phyloP scores from a whole-genome alignment of 148 eudicot species.

The Suaeda aralocaspica region DNA sequence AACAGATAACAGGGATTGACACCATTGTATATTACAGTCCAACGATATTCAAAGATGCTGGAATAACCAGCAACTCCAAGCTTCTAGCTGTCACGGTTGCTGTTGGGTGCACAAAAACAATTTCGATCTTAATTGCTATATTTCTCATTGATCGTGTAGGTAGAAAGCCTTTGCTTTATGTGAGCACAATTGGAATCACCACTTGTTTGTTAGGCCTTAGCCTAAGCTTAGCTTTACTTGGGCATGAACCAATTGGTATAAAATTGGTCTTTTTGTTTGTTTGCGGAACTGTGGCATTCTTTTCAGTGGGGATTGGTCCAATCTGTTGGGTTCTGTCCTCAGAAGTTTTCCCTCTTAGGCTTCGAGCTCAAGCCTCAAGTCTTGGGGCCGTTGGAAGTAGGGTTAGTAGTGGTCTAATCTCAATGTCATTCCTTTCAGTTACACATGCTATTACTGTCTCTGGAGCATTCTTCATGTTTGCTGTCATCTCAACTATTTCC shows the following conservation, averaged over 20 bases:
- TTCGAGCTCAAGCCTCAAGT: slow-evolving; percentile 85
- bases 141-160: slow-evolving; percentile 66
- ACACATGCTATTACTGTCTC: slow-evolving; percentile 52
- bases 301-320: slow-evolving; percentile 87
- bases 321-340: slow-evolving; percentile 81
- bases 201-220: slow-evolving; percentile 56
- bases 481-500: slow-evolving; percentile 55
- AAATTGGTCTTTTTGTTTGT: slow-evolving; percentile 51
- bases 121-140: slow-evolving; percentile 61
- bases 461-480: slow-evolving; percentile 70
- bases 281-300: slow-evolving; percentile 87
- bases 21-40: slow-evolving; percentile 84
- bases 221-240: slow-evolving; percentile 45
- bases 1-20: slow-evolving; percentile 86
- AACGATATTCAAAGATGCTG: slow-evolving; percentile 60
- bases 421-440: slow-evolving; percentile 75
- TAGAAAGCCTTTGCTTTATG: slow-evolving; percentile 74
- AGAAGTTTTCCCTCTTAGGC: slow-evolving; percentile 77
- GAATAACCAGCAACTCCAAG: slow-evolving; percentile 42
- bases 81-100: slow-evolving; percentile 71
- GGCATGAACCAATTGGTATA: slow-evolving; percentile 41
- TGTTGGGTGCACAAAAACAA: slow-evolving; percentile 75
- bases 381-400: slow-evolving; percentile 78
- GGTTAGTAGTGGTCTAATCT: slow-evolving; percentile 72
- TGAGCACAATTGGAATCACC: slow-evolving; percentile 89